Base-by-base conservation (phyloP, 2,329 filamentous ascomycete genomes). In the Triangularia verruculosa region DNA sequence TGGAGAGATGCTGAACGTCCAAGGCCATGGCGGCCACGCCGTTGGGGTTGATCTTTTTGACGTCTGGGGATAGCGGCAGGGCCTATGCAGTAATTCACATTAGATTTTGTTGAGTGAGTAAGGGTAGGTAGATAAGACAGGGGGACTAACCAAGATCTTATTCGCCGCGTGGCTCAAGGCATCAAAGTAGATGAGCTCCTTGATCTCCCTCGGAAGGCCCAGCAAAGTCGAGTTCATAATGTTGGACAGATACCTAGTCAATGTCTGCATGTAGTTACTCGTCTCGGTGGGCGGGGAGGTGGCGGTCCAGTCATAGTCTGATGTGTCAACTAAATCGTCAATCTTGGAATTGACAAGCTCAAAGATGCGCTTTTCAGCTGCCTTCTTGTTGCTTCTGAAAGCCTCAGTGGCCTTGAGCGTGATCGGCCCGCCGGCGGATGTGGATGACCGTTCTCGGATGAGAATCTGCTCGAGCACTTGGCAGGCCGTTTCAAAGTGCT, bases 281-380 rank as follows among this genome's bases (percentile, higher is more conserved):
- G 93, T 91, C 70, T 95, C 90, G 0, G 81, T 80, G 17, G 89
- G 86, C 24, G 86, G 79, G 6, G 82, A 85, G 3, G 83, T 80
- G 1, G 82, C 77, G 67, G 78, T 81, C 89, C 95, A 99, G 75
- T 98, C 92, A 74, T 99, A 99, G 77, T 99, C 95, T 30, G 95
- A 94, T 0, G 93, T 98, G 71, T 97, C 94, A 61, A 99, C 91
- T 11, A 99, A 84, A 74, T 99, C 95, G 73, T 98, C 94, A 71
- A 99, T 98, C 80, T 99, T 99, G 63, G 91, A 96, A 78, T 99
- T 98, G 67, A 99, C 95, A 0, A 99, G 85, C 77, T 99, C 96
- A 73, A 99, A 99, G 63, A 99, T 98, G 32, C 96, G 90, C 78
- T 97, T 97, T 74, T 97, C 94, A 0, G 95, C 95, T 1, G 90